Evolutionary conservation across 352 stramenopile genomes (phyloP).

Genomic region (Phytophthora melonis): DNA sequence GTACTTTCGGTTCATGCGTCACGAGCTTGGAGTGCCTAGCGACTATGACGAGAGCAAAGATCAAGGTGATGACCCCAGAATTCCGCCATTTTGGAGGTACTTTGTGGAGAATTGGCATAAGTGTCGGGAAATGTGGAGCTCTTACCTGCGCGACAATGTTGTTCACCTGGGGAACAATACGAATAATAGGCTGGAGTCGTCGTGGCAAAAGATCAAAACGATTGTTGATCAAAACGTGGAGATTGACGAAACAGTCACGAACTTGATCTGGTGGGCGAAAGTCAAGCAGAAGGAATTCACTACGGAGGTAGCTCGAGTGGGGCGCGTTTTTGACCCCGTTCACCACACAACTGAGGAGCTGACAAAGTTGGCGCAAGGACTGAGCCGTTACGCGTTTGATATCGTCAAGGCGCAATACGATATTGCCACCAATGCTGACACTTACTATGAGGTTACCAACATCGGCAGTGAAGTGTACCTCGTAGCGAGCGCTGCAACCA

Average conservation of each 20-base stretch:
- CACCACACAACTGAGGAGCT: constrained; percentile 5
- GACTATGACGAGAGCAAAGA: neutral
- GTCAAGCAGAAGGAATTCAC: constrained; percentile 13
- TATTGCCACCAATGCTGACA: neutral
- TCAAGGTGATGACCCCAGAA: neutral
- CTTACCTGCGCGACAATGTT: neutral
- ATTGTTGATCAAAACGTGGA: neutral
- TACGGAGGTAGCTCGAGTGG: neutral
- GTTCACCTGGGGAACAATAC: constrained; percentile 4
- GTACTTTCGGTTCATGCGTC: neutral
- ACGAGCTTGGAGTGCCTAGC: neutral
- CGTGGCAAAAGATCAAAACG: constrained; percentile 15
- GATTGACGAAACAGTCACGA: constrained; percentile 8
- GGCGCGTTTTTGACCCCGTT: neutral
- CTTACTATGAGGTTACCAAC: neutral
- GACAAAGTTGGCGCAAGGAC: neutral
- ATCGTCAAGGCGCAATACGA: constrained; percentile 10
- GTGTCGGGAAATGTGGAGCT: constrained; percentile 2
- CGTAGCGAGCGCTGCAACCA: neutral
- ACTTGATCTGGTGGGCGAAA: constrained; percentile 9
- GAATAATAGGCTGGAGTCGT: constrained; percentile 13
- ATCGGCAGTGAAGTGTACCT: neutral
- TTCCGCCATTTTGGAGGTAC: neutral
- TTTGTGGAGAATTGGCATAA: constrained; percentile 9
- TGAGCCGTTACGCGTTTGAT: constrained; percentile 10